A percentile compares a stretch with the other conserved stretches of the same genome.
Evolutionary conservation across 805 yeast genomes (phyloP).

Genomic region (Vanderwaltozyma polyspora): DNA sequence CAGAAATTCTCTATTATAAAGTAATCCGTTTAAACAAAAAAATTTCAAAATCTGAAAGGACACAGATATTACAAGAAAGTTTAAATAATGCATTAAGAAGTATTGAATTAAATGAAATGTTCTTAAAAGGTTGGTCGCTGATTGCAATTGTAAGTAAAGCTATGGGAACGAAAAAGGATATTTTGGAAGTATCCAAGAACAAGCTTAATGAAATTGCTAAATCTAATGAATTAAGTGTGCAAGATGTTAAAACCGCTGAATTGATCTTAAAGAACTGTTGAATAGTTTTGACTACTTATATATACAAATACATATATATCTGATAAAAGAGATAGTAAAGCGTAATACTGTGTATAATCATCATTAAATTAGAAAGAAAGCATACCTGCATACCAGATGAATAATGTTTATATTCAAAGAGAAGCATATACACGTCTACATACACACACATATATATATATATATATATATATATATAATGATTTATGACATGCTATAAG

Average conservation of each 20-base stretch:
- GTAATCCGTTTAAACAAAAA: conserved; percentile 8
- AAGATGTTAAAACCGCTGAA: conserved; percentile 32
- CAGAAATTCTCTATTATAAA: conserved; percentile 18
- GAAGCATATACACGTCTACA: too few species aligned
- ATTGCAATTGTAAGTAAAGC: conserved; percentile 32
- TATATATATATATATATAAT: not conserved
- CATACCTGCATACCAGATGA: too few species aligned
- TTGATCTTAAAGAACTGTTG: conserved; percentile 10
- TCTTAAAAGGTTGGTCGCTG: conserved; percentile 67
- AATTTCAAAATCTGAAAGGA: conserved; percentile 2
- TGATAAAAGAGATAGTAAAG: too few species aligned
- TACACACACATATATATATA: too few species aligned
- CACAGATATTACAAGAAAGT: conserved; percentile 11
- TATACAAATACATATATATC: too few species aligned
- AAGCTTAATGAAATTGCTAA: conserved; percentile 29
- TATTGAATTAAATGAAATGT: conserved; percentile 65
- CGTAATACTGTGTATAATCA: too few species aligned
- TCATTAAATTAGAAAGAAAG: too few species aligned
- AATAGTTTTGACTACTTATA: too few species aligned
- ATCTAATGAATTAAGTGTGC: conserved; percentile 14
- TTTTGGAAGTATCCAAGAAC: conserved; percentile 29
- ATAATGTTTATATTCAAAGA: too few species aligned
- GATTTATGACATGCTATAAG: too few species aligned
- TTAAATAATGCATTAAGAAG: conserved; percentile 51
- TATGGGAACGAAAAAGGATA: conserved; percentile 18